These are phyloP conservation scores for Podila horticola DNA, from an alignment of 192 early-diverging fungal genomes.

Conservation along the genomic window DNA sequence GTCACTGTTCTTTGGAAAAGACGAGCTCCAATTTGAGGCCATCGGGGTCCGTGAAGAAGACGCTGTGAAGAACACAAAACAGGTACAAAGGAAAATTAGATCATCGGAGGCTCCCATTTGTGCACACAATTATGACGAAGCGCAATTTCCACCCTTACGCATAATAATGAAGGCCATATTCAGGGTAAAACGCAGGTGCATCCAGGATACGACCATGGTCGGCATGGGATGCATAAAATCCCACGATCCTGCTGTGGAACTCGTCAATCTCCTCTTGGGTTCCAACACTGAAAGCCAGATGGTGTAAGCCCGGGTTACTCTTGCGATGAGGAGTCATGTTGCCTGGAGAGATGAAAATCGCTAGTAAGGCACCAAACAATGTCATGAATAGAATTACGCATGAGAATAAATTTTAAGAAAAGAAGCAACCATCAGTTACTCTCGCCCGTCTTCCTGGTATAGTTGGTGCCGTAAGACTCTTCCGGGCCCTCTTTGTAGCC, in stretches of 20 bases:
- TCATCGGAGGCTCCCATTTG: not conserved
- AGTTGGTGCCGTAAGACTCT: too few relatives aligned
- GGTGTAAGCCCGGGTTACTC: slow-evolving; percentile 23
- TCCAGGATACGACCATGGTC: slow-evolving; percentile 15
- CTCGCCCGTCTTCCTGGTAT: too few relatives aligned
- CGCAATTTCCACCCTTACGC: slow-evolving; percentile 4
- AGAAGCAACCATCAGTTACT: too few relatives aligned
- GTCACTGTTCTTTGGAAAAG: too few relatives aligned
- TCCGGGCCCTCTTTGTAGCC: too few relatives aligned
- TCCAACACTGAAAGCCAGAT: slow-evolving; percentile 24
- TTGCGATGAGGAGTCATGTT: slow-evolving; percentile 29
- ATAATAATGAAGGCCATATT: slow-evolving; percentile 31
- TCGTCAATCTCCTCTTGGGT: slow-evolving; percentile 18
- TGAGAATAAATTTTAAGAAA: too few relatives aligned
- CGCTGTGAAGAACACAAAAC: too few relatives aligned
- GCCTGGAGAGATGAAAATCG: slow-evolving; percentile 21
- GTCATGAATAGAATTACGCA: not conserved
- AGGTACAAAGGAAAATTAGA: not conserved
- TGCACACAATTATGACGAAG: not conserved
- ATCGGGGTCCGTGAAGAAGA: too few relatives aligned
- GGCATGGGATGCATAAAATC: slow-evolving; percentile 29
- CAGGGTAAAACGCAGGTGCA: slow-evolving; percentile 33
- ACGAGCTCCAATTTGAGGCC: too few relatives aligned
- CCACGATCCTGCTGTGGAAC: slow-evolving; percentile 22
- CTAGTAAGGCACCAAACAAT: not conserved